Conservation (phyloP, 345 rosid species). For the Stellera chamaejasme region DNA sequence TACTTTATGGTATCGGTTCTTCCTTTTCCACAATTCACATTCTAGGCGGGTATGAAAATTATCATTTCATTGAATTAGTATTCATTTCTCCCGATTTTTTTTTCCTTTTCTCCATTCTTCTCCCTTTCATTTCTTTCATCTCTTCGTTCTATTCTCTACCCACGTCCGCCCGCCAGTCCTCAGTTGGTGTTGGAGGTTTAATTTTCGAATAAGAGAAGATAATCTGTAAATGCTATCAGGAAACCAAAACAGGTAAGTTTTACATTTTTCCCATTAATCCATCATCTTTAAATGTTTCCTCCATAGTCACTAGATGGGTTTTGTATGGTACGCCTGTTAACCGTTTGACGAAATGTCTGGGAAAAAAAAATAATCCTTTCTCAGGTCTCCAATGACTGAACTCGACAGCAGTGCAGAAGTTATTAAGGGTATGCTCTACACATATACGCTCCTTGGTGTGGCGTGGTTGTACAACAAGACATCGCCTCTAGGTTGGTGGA, state of each 20-base stretch:
- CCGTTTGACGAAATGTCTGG: constrained; percentile 24
- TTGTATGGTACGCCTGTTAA: constrained; percentile 2
- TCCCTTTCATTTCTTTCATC: too few relatives aligned
- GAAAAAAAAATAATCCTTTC: not conserved
- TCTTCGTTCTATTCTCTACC: too few relatives aligned
- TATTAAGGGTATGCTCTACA: constrained; percentile 67
- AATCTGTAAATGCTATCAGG: constrained; percentile 49
- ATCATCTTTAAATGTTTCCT: not conserved
- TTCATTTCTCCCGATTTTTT: too few relatives aligned
- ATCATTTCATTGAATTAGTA: too few relatives aligned
- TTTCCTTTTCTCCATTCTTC: too few relatives aligned
- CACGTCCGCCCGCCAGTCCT: too few relatives aligned
- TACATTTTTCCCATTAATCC: not conserved
- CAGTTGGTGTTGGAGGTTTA: too few relatives aligned
- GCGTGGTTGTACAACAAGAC: constrained; percentile 78
- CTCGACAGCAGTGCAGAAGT: constrained; percentile 45
- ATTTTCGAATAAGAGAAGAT: constrained; percentile 17
- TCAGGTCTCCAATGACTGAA: constrained; percentile 49
- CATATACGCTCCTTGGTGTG: constrained; percentile 56
- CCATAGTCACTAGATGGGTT: not conserved
- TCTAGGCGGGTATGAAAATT: too few relatives aligned
- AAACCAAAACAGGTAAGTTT: constrained; percentile 48
- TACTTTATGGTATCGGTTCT: too few relatives aligned
- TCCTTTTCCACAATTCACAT: too few relatives aligned
- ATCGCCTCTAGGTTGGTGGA: constrained; percentile 92